Evolutionary conservation across 345 rosid genomes (phyloP).

Genomic region (Ceriops tagal): DNA sequence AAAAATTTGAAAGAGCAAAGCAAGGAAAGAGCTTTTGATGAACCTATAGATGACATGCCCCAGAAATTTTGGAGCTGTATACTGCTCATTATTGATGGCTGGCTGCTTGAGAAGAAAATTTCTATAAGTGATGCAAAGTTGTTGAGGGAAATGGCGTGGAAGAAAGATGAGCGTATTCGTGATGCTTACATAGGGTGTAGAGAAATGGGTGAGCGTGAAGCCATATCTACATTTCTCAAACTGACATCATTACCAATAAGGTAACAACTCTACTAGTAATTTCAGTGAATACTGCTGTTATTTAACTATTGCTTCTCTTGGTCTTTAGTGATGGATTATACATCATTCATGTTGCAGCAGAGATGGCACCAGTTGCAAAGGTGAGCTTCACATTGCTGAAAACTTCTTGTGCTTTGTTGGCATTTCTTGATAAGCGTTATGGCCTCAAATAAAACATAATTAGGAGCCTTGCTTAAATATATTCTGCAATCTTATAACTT

Average conservation of each 20-base stretch:
- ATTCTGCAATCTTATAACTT: neutral
- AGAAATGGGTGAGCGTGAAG: slow-evolving; percentile 65
- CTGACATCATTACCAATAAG: slow-evolving; percentile 56
- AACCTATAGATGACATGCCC: slow-evolving; percentile 79
- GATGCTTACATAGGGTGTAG: slow-evolving; percentile 61
- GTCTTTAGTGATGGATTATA: slow-evolving; percentile 78
- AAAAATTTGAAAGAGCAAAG: slow-evolving; percentile 71
- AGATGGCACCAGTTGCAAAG: slow-evolving; percentile 99
- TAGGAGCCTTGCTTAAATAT: neutral
- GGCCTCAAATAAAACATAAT: slow-evolving; percentile 11
- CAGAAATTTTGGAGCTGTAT: slow-evolving; percentile 87
- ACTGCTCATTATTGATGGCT: slow-evolving; percentile 82
- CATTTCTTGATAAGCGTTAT: neutral
- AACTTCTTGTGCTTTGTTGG: slow-evolving; percentile 7
- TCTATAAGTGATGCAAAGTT: slow-evolving; percentile 53
- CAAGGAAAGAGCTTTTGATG: slow-evolving; percentile 54
- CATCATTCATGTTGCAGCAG: slow-evolving; percentile 89
- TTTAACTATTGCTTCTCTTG: slow-evolving; percentile 36
- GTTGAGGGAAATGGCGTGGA: slow-evolving; percentile 84
- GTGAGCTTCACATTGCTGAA: slow-evolving; percentile 40
- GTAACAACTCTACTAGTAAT: slow-evolving; percentile 32
- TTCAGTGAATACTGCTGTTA: slow-evolving; percentile 11
- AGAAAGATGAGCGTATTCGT: slow-evolving; percentile 55
- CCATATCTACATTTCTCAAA: slow-evolving; percentile 55
- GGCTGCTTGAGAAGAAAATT: slow-evolving; percentile 88